Base-by-base conservation (phyloP, 2,329 filamentous ascomycete genomes). In the Penicillium palitans region DNA sequence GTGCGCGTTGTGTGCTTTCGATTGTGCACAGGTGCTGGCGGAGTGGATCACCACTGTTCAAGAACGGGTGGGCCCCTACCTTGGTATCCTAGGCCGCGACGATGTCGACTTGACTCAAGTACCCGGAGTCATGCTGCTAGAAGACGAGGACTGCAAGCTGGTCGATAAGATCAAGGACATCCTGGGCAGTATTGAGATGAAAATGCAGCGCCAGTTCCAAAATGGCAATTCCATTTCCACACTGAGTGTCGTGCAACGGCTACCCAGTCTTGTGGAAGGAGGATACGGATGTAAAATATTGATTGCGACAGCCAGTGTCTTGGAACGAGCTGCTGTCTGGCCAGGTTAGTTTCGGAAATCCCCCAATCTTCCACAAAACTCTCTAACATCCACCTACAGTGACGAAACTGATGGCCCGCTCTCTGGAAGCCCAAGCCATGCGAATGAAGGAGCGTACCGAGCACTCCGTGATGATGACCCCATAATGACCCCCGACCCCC, bases 1-100 rank as follows among this genome's bases (percentile, higher is more conserved):
- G 72, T 92, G 90, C 15, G 91, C 92, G 1, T 87, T 98, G 81
- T 97, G 93, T 74, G 88, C 90, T 6, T 96, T 96, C 68, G 93
- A 98, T 70, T 98, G 93, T 70, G 90, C 91, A 2, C 93, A 97
- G 70, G 91, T 98, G 1, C 84, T 99, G 33, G 91, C 91, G 0
- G 93, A 98, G 75, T 99, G 93, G 93, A 85, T 95, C 41, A 90
- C 90, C 6, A 95, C 92, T 1, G 85, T 98, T 4, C 95, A 99
- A 74, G 93, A 97, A 70, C 89, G 95, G 9, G 90, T 97, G n/a
- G 93, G 93, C 0, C 87, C 87, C 5, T 96, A 95, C 68, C 76
- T 98, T 6, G 93, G 93, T 5, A 86, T 97, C 6, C 83, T 98
- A 2, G 93, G 93, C 13, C 88, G 89, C 58, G 90, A 96, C 62